Evolutionary conservation across 345 rosid genomes (phyloP).

Genomic region (Euphorbia tirucalli): DNA sequence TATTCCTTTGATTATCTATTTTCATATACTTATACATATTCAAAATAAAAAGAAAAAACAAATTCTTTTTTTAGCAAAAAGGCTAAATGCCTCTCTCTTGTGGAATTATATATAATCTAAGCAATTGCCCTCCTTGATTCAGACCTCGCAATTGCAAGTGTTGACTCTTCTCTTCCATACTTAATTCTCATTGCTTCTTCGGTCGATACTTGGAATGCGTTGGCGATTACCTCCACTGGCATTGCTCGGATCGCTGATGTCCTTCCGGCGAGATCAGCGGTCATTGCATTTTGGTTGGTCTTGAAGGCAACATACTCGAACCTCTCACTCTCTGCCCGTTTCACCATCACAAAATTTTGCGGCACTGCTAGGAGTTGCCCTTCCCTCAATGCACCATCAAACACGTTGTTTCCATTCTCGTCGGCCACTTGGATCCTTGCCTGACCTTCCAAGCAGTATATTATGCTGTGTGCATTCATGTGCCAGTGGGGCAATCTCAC

Average conservation of each 20-base stretch:
- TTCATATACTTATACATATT: too few species aligned
- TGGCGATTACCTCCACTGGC: slow-evolving; percentile 59
- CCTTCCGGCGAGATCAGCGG: slow-evolving; percentile 46
- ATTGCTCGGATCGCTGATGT: slow-evolving; percentile 51
- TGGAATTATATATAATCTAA: too few species aligned
- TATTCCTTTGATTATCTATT: too few species aligned
- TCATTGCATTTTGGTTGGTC: slow-evolving; percentile 55
- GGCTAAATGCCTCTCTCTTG: too few species aligned
- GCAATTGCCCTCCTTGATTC: too few species aligned
- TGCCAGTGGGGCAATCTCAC: slow-evolving; percentile 64
- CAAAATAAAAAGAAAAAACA: too few species aligned
- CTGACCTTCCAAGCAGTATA: slow-evolving; percentile 52
- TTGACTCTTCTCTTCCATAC: too few species aligned
- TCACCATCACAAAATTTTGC: slow-evolving; percentile 55
- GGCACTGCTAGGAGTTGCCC: slow-evolving; percentile 67
- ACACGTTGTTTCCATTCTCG: slow-evolving; percentile 51
- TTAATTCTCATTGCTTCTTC: slow-evolving; percentile 64
- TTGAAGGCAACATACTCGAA: slow-evolving; percentile 68
- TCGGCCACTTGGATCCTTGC: slow-evolving; percentile 57
- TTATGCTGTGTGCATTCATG: slow-evolving; percentile 54
- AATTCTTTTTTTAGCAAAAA: too few species aligned
- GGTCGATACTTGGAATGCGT: slow-evolving; percentile 42
- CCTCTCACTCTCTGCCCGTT: slow-evolving; percentile 44
- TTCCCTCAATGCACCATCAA: slow-evolving; percentile 43
- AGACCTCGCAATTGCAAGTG: too few species aligned